Evolutionary conservation across 306 rosid genomes (phyloP).

Genomic region (Coriaria nepalensis): DNA sequence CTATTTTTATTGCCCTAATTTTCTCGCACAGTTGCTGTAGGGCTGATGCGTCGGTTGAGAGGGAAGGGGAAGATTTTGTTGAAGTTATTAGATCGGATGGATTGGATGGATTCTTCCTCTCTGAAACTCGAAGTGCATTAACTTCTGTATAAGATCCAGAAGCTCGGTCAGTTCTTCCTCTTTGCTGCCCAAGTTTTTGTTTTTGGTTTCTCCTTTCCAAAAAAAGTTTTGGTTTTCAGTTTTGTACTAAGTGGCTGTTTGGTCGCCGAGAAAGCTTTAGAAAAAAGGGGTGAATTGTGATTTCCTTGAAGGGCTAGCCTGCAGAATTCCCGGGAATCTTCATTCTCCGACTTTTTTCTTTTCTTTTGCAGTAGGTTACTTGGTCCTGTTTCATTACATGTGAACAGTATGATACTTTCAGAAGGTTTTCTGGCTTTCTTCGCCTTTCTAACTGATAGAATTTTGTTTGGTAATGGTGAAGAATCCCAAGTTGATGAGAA

Average conservation of each 20-base stretch:
- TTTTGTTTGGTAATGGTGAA: constrained; percentile 21
- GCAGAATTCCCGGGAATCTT: too few relatives aligned
- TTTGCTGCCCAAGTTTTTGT: neutral
- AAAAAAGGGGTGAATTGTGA: too few relatives aligned
- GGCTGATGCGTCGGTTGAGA: constrained; percentile 37
- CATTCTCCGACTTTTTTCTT: too few relatives aligned
- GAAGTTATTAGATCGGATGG: constrained; percentile 19
- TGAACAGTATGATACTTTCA: too few relatives aligned
- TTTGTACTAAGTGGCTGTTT: too few relatives aligned
- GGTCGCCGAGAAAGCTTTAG: too few relatives aligned
- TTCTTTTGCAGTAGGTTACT: too few relatives aligned
- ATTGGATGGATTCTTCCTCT: constrained; percentile 40
- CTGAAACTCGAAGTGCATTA: constrained; percentile 58
- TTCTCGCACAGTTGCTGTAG: constrained; percentile 9
- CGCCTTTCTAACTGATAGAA: constrained; percentile 5
- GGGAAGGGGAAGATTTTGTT: constrained; percentile 13
- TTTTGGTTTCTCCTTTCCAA: too few relatives aligned
- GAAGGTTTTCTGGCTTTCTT: too few relatives aligned
- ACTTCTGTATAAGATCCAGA: constrained; percentile 60
- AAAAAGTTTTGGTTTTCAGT: too few relatives aligned
- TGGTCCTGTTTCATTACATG: too few relatives aligned
- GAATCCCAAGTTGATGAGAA: constrained; percentile 48
- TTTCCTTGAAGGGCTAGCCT: too few relatives aligned
- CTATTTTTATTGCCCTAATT: constrained; percentile 47
- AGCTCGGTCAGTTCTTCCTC: constrained; percentile 43